A percentile compares a stretch with the other conserved stretches of the same genome.
Conservation (phyloP, 2,329 filamentous ascomycete genomes). For the Lasiodiplodia theobromae region DNA sequence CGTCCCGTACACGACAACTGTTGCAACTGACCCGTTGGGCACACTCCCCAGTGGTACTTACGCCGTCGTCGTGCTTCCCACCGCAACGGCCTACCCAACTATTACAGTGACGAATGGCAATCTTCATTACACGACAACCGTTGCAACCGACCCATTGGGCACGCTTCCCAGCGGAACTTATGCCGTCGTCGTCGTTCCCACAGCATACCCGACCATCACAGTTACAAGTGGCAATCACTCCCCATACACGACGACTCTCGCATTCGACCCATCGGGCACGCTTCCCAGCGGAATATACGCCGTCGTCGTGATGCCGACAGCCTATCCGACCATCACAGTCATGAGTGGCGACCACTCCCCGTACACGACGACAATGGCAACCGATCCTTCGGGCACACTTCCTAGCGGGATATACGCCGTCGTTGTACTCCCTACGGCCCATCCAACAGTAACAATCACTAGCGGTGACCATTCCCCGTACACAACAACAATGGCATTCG, state of each 20-base stretch:
- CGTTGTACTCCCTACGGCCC: neutral
- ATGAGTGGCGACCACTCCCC: neutral
- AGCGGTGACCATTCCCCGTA: neutral
- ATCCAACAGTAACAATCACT: neutral
- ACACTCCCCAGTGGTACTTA: neutral
- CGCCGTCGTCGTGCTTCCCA: neutral
- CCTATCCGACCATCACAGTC: neutral
- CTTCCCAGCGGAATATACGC: neutral
- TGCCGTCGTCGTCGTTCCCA: neutral
- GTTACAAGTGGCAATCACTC: too few relatives aligned
- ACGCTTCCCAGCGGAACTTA: neutral
- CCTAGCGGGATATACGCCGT: neutral
- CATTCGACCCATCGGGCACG: too few relatives aligned
- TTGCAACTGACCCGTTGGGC: neutral
- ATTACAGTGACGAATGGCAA: neutral
- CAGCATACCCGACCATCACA: neutral
- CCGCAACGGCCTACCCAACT: neutral
- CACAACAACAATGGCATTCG: too few relatives aligned
- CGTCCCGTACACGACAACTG: neutral
- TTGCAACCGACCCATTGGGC: neutral
- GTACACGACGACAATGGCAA: neutral
- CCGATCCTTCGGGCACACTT: neutral
- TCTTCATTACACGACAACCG: neutral
- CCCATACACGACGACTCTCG: too few relatives aligned
- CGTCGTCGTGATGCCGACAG: neutral